Evolutionary conservation across 495 filamentous ascomycete species (phyloP).

Genomic region (Neurospora intermedia): DNA sequence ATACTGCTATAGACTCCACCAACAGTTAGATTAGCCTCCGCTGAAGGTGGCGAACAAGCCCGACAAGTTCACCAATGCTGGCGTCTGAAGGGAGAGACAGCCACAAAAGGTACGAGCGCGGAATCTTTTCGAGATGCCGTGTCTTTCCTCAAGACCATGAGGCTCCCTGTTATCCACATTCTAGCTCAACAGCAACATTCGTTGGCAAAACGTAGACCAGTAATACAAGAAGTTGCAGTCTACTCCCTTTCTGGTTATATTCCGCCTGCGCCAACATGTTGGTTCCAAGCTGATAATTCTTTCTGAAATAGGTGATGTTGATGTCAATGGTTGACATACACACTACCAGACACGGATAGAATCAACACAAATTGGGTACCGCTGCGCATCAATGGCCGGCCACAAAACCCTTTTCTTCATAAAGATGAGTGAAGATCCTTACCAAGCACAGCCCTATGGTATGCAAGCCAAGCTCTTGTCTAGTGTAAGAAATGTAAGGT

Average conservation of each 20-base stretch:
- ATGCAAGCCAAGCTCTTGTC: neutral
- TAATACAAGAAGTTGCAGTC: neutral
- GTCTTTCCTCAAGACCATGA: neutral
- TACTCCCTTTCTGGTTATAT: neutral
- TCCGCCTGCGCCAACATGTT: neutral
- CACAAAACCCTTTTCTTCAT: neutral
- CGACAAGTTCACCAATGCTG: neutral
- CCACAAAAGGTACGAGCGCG: neutral
- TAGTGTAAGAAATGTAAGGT: neutral
- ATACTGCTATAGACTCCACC: neutral
- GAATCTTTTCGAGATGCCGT: neutral
- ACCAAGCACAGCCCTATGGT: slow-evolving; percentile 10
- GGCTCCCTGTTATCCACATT: neutral
- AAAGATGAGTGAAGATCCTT: slow-evolving; percentile 5
- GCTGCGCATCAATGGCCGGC: neutral
- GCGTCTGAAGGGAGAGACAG: neutral
- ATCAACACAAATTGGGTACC: neutral
- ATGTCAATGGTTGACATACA: neutral
- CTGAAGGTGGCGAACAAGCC: neutral
- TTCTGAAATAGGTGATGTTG: neutral
- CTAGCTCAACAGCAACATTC: neutral
- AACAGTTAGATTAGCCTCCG: neutral
- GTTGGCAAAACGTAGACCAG: neutral
- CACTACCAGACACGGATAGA: neutral
- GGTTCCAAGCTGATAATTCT: neutral